Percentiles rank a stretch among this genome's conserved stretches.
phyloP scores from a whole-genome alignment of 177 flowering plant species.

The Vitis hybrid region DNA sequence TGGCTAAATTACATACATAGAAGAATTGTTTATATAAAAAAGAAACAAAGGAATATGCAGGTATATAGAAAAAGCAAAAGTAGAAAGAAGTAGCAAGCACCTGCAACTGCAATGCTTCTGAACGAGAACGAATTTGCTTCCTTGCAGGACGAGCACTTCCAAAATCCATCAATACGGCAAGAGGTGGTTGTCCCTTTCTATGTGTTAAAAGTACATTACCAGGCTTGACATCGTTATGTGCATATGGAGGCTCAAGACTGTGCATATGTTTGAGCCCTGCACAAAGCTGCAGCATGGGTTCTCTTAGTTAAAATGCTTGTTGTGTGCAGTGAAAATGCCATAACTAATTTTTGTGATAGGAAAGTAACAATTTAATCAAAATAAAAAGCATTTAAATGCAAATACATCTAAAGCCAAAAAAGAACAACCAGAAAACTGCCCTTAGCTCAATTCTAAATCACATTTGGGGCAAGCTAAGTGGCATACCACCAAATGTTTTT shows the following conservation, averaged over 20 bases:
- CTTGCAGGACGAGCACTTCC: constrained; percentile 94
- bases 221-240: constrained; percentile 96
- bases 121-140: constrained; percentile 75
- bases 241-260: constrained; percentile 86
- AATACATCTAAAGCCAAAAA: too few relatives aligned
- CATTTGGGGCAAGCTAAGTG: too few relatives aligned
- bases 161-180: constrained; percentile 93
- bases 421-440: too few relatives aligned
- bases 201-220: constrained; percentile 86
- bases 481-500: too few relatives aligned
- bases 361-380: neutral
- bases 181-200: constrained; percentile 82
- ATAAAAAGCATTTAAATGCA: too few relatives aligned
- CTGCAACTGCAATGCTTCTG: constrained; percentile 91
- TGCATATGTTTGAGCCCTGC: constrained; percentile 97
- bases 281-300: constrained; percentile 67
- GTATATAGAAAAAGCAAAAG: neutral
- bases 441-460: too few relatives aligned
- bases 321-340: neutral
- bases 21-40: neutral
- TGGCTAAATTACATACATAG: neutral
- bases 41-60: neutral
- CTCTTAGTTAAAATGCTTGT: constrained; percentile 4
- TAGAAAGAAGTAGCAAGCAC: constrained; percentile 31
- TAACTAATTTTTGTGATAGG: neutral